Evolutionary conservation across 2,329 filamentous ascomycete species (phyloP), one percentile per base, ranked within the genome.

Genomic region (Cryphonectria naterciae): DNA sequence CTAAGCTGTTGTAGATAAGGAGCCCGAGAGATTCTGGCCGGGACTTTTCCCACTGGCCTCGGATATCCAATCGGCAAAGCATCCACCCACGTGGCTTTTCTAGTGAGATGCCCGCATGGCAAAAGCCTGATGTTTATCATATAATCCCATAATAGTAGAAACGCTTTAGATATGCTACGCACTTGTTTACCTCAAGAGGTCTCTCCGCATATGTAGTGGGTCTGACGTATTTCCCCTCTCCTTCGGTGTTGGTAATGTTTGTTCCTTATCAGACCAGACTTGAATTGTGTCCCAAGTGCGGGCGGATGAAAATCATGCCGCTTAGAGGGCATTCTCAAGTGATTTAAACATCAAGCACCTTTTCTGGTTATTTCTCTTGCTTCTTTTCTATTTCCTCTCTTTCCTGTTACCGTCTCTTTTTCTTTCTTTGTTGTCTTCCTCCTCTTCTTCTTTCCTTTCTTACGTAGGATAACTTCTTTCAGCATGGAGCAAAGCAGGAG

Each of bases 401-500:
- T 19, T 49, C 22, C 19, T 60, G 2, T 25, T 6, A n/a, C 17
- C 17, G 19, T 2, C 32, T 35, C 19, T 7, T 28, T n/a, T 52
- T 10, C 15, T 17, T 35, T 60, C 4, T 15, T 11, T 63, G n/a
- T n/a, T n/a, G n/a, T n/a, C n/a, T n/a, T n/a, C n/a, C n/a, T n/a
- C n/a, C n/a, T 15, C n/a, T 43, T 1, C 15, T 43, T n/a, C 17
- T 22, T 28, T n/a, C 17, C 39, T 28, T 37, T 22, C 28, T 35
- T 35, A 7, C 13, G 17, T 3, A 19, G 39, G 13, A 13, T 2
- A 43, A 35, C 1, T n/a, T 39, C 2, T 13, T 2, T 35, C 49
- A n/a, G 10, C 13, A 71, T 71, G 70, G 70, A 71, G 10, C 46
- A 56, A 69, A 43, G 67, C 4, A 62, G 54, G 28, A 67, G 58